These are phyloP conservation scores for Trichosporon sp. DNA, from an alignment of 1,284 basidiomycete species.

Conservation along the genomic window DNA sequence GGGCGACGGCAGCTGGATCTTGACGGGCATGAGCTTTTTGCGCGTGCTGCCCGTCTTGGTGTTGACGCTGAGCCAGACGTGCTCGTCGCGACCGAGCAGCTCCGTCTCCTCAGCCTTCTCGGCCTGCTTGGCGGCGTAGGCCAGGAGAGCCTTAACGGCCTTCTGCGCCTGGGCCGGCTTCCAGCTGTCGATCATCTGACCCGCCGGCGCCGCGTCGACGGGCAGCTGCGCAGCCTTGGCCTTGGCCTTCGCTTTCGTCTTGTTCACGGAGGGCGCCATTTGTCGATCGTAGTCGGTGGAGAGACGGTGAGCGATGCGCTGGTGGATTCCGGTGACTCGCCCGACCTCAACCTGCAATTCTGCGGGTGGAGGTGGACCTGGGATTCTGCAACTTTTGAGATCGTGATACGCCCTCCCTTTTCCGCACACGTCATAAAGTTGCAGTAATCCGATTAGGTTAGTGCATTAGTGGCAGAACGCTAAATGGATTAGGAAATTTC, in stretches of 20 bases:
- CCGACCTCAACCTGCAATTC: slow-evolving; percentile 18
- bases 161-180: slow-evolving; percentile 71
- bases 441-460: background rate
- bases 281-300: slow-evolving; percentile 2
- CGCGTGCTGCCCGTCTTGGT: slow-evolving; percentile 77
- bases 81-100: slow-evolving; percentile 77
- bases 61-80: slow-evolving; percentile 81
- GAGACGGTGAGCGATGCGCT: background rate
- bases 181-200: slow-evolving; percentile 55
- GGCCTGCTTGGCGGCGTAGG: slow-evolving; percentile 68
- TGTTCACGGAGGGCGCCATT: slow-evolving; percentile 34
- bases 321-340: background rate
- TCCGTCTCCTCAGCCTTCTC: slow-evolving; percentile 70
- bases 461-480: background rate
- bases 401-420: background rate
- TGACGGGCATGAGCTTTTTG: slow-evolving; percentile 76
- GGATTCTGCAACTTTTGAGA: slow-evolving; percentile 24
- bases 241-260: slow-evolving; percentile 28
- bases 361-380: slow-evolving; percentile 21
- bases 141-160: slow-evolving; percentile 74
- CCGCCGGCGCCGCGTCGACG: slow-evolving; percentile 31
- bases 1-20: slow-evolving; percentile 82
- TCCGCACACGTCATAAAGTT: background rate
- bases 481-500: slow-evolving; percentile 8
- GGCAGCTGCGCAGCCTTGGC: slow-evolving; percentile 20